These are phyloP conservation scores for Penicillium cinerascens DNA, from an alignment of 495 filamentous ascomycete species.

Conservation along the genomic window DNA sequence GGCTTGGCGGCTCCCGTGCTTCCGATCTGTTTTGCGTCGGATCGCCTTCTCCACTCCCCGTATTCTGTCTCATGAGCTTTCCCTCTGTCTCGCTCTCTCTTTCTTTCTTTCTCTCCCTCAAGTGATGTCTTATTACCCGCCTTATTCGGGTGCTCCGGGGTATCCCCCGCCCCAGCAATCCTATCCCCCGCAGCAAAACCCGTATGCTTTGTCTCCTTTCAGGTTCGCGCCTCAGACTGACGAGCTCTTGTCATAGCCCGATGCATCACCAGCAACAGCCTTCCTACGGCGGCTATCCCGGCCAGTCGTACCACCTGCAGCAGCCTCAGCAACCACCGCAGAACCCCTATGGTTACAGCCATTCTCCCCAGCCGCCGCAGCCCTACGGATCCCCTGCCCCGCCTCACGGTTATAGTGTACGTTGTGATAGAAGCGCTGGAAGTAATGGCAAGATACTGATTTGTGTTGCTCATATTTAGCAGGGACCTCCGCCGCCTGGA, in stretches of 20 bases:
- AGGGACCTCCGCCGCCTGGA: conserved; percentile 27
- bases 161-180: conserved; percentile 47
- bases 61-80: neutral
- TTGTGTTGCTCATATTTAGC: conserved; percentile 4
- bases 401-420: conserved; percentile 43
- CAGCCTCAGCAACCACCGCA: conserved; percentile 32
- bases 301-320: conserved; percentile 45
- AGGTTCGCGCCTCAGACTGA: conserved; percentile 2
- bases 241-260: conserved; percentile 17
- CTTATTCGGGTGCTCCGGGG: conserved; percentile 43
- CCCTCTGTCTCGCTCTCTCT: neutral
- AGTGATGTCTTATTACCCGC: conserved; percentile 53
- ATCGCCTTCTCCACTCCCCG: conserved; percentile 22
- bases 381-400: conserved; percentile 40
- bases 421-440: conserved; percentile 7
- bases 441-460: conserved; percentile 12
- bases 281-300: conserved; percentile 46
- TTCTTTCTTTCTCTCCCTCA: neutral
- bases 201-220: conserved; percentile 25
- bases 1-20: conserved; percentile 21
- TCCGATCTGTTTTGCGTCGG: conserved; percentile 21
- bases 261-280: conserved; percentile 36
- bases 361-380: conserved; percentile 40
- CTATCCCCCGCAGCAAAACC: conserved; percentile 35
- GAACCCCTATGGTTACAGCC: conserved; percentile 47